Percentiles rank a stretch among this genome's conserved stretches.
Conservation (phyloP, 495 filamentous ascomycete genomes). For the Hyaloscypha variabilis region DNA sequence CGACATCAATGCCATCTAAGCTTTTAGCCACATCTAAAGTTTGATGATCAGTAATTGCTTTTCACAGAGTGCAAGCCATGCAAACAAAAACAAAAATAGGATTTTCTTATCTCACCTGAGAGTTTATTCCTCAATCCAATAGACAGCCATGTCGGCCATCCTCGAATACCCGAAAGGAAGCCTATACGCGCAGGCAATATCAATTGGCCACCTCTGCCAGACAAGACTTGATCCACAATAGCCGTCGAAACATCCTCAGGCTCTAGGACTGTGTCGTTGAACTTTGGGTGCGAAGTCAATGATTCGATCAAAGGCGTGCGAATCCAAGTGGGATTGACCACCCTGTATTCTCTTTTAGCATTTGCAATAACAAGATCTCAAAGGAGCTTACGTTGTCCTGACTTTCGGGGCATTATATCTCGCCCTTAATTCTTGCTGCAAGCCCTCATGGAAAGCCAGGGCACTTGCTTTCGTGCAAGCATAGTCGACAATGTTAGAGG, state of each 20-base stretch:
- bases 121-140: conserved; percentile 32
- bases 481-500: conserved; percentile 70
- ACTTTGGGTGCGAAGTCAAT: conserved; percentile 32
- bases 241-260: conserved; percentile 64
- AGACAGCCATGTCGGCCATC: conserved; percentile 47
- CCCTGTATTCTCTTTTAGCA: not conserved
- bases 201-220: conserved; percentile 58
- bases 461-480: conserved; percentile 67
- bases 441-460: conserved; percentile 69
- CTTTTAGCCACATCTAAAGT: conserved; percentile 1
- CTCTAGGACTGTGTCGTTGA: conserved; percentile 54
- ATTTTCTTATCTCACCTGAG: conserved; percentile 4
- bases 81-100: not conserved
- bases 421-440: conserved; percentile 61
- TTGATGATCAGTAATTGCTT: not conserved
- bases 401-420: conserved; percentile 64
- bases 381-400: conserved; percentile 66
- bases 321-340: conserved; percentile 28
- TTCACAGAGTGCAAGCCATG: not conserved
- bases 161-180: conserved; percentile 35
- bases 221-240: conserved; percentile 60
- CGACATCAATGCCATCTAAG: not conserved
- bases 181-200: conserved; percentile 46
- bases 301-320: conserved; percentile 22
- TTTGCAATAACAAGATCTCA: conserved; percentile 41